Base-by-base conservation (phyloP, 495 filamentous ascomycete genomes). In the Pyrenopolyporus hunteri region DNA sequence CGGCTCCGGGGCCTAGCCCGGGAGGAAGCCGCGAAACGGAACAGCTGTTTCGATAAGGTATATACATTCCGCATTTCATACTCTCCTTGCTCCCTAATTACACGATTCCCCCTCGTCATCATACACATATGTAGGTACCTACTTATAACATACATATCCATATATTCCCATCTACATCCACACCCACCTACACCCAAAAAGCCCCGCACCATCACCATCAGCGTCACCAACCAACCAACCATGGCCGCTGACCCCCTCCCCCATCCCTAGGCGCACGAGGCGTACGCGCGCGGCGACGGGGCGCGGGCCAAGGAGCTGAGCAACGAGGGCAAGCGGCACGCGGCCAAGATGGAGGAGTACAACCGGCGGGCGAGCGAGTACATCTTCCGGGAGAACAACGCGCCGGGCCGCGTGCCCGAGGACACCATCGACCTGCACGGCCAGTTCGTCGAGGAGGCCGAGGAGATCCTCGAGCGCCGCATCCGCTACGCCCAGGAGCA, bases 341-440 rank as follows among this genome's bases (percentile, higher is more conserved):
- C 86, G 23, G 82, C 82, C 37, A 79, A 87, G 62, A 89, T 91
- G 83, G 88, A 92, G 40, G 76, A 83, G 23, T 93, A 92, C 72
- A 97, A 97, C 79, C 82, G 80, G 57, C 89, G 95, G 73, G 94
- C 94, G 6, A 90, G 90, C 26, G 90, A 97, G 49, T 95, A 83
- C 73, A 98, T 98, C 62, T 97, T 98, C 81, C 84, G 90, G 2
- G 90, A 91, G 74, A 97, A 97, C 74, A 98, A 97, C 72, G 83
- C 88, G 4, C 58, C 72, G 2, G 87, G 80, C 9, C 82, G 88
- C 42, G 86, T 94, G 8, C 77, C 78, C 8, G 82, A 82, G 19
- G 92, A 98, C 67, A 90, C 89, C 2, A 96, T 98, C 61, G 94
- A 98, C 77, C 78, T 98, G 37, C 94, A 98, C 65, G 92, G 94